phyloP scores from a whole-genome alignment of 2,329 filamentous ascomycete species.

The Ophiostoma quercus region DNA sequence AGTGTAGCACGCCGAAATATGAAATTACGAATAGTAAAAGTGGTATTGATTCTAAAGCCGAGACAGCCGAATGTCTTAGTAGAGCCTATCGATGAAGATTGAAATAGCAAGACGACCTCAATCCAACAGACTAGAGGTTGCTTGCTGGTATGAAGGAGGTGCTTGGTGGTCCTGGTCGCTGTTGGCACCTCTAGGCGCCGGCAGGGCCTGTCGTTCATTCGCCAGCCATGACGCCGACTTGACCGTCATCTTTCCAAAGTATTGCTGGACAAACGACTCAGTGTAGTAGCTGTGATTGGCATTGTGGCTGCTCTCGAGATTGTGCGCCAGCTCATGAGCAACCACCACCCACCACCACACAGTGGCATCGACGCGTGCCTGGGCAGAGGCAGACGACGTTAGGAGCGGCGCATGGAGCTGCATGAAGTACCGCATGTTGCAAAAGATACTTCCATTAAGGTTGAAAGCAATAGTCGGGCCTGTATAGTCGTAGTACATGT shows the following conservation, averaged over 20 bases:
- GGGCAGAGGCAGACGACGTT: neutral
- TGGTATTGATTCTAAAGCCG: too few species aligned
- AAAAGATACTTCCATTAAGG: constrained; percentile 78
- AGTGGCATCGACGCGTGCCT: constrained; percentile 38
- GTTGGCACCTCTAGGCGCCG: neutral
- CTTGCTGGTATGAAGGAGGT: constrained; percentile 25
- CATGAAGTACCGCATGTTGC: constrained; percentile 82
- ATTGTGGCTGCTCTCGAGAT: constrained; percentile 73
- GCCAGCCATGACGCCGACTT: constrained; percentile 41
- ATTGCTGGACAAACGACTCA: constrained; percentile 73
- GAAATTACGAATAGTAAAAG: too few species aligned
- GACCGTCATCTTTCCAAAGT: constrained; percentile 64
- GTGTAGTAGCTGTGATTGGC: constrained; percentile 79
- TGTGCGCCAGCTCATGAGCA: constrained; percentile 93
- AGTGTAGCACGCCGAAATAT: too few species aligned
- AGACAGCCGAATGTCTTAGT: too few species aligned
- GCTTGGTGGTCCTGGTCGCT: neutral
- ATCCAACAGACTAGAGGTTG: constrained; percentile 20
- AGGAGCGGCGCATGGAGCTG: constrained; percentile 63
- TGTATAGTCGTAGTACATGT: constrained; percentile 78
- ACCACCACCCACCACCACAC: constrained; percentile 50
- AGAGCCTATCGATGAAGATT: neutral
- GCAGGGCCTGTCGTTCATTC: neutral
- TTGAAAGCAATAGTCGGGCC: constrained; percentile 93
- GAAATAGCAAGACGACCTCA: neutral